Conservation (phyloP, 768 basidiomycete genomes). For the Thelephora aurantiotincta region DNA sequence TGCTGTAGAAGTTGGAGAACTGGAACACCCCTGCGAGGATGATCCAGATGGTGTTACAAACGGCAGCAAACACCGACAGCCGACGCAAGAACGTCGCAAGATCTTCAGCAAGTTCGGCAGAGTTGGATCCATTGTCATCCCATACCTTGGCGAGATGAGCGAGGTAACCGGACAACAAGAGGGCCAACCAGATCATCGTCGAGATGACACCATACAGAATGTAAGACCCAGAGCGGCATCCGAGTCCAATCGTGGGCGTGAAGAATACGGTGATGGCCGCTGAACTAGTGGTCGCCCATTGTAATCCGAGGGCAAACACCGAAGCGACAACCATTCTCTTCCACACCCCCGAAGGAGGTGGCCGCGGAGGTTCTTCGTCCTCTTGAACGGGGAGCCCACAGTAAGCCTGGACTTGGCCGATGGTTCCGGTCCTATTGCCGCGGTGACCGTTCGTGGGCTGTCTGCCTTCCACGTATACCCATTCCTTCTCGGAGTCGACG, state of each 20-base stretch:
- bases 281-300: constrained; percentile 19
- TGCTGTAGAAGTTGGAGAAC: constrained; percentile 13
- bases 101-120: not conserved
- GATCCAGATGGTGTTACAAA: constrained; percentile 15
- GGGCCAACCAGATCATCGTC: not conserved
- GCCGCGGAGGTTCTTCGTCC: not conserved
- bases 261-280: constrained; percentile 16
- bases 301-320: constrained; percentile 15
- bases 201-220: constrained; percentile 4
- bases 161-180: not conserved
- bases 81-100: constrained; percentile 13
- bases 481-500: not conserved
- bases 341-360: constrained; percentile 2
- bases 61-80: constrained; percentile 15
- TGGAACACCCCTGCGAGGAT: constrained; percentile 17
- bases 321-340: constrained; percentile 18
- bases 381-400: not conserved
- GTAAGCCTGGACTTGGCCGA: constrained; percentile 11
- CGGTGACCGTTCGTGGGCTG: constrained; percentile 11
- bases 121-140: not conserved
- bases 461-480: not conserved
- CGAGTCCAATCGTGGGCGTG: constrained; percentile 16
- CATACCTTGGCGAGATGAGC: not conserved
- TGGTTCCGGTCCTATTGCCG: constrained; percentile 3
- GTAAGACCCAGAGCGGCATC: constrained; percentile 1